Percentiles rank a stretch among this genome's conserved stretches.
Evolutionary conservation across 345 rosid genomes (phyloP).

Genomic region (Lepidium africanum): DNA sequence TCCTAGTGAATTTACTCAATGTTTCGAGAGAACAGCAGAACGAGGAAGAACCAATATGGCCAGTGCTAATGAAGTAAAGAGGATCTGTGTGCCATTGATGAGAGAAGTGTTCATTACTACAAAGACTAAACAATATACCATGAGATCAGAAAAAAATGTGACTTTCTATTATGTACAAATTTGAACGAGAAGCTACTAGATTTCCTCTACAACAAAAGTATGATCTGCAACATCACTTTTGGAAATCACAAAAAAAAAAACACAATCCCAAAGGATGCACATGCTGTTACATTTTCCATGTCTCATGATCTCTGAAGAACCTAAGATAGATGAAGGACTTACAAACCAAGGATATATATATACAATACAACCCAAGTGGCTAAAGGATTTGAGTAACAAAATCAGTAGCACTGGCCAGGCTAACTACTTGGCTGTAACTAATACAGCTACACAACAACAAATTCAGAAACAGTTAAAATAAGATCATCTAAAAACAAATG

Average conservation of each 20-base stretch:
- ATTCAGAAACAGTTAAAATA: conserved; percentile 18
- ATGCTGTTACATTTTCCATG: conserved; percentile 12
- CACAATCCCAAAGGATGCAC: conserved; percentile 25
- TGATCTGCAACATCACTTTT: conserved; percentile 22
- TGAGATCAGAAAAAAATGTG: background rate
- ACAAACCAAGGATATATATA: conserved; percentile 19
- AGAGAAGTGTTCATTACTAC: background rate
- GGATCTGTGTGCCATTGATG: background rate
- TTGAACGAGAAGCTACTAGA: background rate
- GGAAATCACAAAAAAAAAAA: conserved; percentile 9
- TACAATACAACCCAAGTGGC: conserved; percentile 16
- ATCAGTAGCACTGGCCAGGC: conserved; percentile 19
- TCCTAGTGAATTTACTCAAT: background rate
- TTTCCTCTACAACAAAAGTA: background rate
- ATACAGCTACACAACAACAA: conserved; percentile 20
- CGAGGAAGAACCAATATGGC: conserved; percentile 4
- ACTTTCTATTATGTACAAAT: conserved; percentile 15
- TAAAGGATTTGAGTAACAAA: conserved; percentile 10
- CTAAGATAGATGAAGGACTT: conserved; percentile 17
- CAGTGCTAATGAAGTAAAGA: background rate
- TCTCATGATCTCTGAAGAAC: conserved; percentile 17
- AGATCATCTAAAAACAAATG: conserved; percentile 24
- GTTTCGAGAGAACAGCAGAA: background rate
- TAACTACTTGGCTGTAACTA: conserved; percentile 25
- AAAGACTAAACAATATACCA: background rate